A percentile compares a stretch with the other conserved stretches of the same genome.
These are phyloP conservation scores for Alternaria sp. DNA, from an alignment of 2,329 filamentous ascomycete species.

Conservation along the genomic window DNA sequence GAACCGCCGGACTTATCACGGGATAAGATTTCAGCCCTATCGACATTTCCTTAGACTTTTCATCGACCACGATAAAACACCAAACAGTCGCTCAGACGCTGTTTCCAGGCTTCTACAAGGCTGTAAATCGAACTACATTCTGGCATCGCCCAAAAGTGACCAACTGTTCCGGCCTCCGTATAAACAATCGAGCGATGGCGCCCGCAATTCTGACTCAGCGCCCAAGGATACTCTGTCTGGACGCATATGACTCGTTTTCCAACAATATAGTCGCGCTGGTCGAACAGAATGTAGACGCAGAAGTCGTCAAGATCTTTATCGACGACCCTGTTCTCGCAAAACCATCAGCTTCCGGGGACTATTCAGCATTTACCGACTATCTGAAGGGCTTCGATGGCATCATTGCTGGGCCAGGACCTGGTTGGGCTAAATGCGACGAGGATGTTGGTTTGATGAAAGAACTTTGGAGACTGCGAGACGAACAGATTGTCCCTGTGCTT, in stretches of 20 bases:
- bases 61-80: conserved; percentile 5
- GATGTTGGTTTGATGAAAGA: conserved; percentile 85
- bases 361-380: conserved; percentile 55
- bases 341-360: conserved; percentile 4
- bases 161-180: not conserved
- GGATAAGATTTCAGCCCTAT: conserved; percentile 24
- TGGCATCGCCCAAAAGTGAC: not conserved
- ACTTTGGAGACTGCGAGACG: conserved; percentile 73
- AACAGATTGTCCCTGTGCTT: conserved; percentile 75
- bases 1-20: conserved; percentile 22
- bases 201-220: conserved; percentile 36
- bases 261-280: conserved; percentile 92
- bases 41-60: conserved; percentile 19
- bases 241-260: conserved; percentile 96
- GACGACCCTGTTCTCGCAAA: conserved; percentile 52
- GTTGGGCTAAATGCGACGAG: conserved; percentile 73
- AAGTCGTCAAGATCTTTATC: conserved; percentile 77
- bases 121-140: not conserved
- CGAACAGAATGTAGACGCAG: conserved; percentile 71
- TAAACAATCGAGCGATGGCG: conserved; percentile 32
- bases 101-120: not conserved
- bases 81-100: not conserved
- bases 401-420: conserved; percentile 90
- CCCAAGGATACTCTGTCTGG: conserved; percentile 80
- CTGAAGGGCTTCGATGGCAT: conserved; percentile 78